Conservation (phyloP, 2,329 filamentous ascomycete species). For the Fusarium sp. region DNA sequence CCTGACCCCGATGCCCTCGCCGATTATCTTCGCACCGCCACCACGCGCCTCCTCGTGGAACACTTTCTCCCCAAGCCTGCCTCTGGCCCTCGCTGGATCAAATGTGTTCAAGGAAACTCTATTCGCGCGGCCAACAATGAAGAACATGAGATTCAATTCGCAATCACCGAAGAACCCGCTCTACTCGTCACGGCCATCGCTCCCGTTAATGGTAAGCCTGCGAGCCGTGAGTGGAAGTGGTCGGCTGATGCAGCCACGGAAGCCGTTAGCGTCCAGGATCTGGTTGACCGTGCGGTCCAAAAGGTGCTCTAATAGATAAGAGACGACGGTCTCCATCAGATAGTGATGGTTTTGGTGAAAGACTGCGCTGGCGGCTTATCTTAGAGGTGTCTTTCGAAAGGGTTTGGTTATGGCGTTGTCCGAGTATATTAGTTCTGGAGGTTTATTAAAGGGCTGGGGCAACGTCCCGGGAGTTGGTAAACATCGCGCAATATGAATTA, state of each 20-base stretch:
- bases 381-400: not conserved
- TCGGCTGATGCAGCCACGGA: conserved; percentile 30
- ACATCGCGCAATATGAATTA: not conserved
- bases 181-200: conserved; percentile 42
- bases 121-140: conserved; percentile 47
- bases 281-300: conserved; percentile 37
- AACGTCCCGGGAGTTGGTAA: not conserved
- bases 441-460: not conserved
- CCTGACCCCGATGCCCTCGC: conserved; percentile 57
- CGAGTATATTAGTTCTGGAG: not conserved
- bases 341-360: too few relatives aligned
- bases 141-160: conserved; percentile 49
- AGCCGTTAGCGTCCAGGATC: conserved; percentile 33
- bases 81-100: conserved; percentile 43
- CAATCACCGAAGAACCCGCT: conserved; percentile 38
- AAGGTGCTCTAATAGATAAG: conserved; percentile 35
- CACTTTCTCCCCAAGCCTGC: conserved; percentile 46
- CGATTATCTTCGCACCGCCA: conserved; percentile 59
- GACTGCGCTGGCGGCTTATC: too few relatives aligned
- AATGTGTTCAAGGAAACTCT: conserved; percentile 48
- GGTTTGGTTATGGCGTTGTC: conserved; percentile 1
- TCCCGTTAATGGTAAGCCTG: conserved; percentile 23
- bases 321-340: not conserved
- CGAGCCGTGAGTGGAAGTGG: conserved; percentile 49
- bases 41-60: conserved; percentile 54